A percentile compares a stretch with the other conserved stretches of the same genome.
Conservation (phyloP, 106 monocot genomes). For the Phalaenopsis aphrodite region DNA sequence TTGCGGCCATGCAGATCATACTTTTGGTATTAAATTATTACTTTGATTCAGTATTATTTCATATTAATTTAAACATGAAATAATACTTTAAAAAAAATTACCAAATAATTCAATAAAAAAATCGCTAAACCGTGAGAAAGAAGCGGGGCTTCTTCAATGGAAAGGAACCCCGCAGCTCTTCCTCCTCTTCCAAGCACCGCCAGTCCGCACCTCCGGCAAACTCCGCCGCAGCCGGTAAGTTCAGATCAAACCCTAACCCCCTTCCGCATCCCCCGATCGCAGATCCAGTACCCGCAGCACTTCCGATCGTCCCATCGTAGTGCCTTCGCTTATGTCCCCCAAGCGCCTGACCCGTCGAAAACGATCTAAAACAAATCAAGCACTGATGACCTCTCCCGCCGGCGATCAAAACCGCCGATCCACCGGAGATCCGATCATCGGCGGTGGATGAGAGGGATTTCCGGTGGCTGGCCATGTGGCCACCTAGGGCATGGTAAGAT, state of each 20-base stretch:
- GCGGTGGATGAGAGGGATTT: neutral
- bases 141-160: neutral
- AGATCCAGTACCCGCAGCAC: constrained; percentile 1
- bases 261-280: constrained; percentile 2
- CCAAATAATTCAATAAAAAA: no score
- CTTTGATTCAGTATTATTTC: no score
- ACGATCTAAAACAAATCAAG: neutral
- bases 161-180: neutral
- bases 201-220: neutral
- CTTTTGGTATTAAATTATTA: no score
- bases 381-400: constrained; percentile 2
- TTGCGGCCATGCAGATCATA: no score
- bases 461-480: constrained; percentile 60
- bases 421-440: constrained; percentile 9
- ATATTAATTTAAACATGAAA: no score
- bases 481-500: constrained; percentile 63
- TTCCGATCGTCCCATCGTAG: constrained; percentile 6
- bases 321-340: constrained; percentile 6
- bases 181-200: neutral
- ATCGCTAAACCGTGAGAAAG: neutral
- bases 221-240: neutral
- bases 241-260: neutral
- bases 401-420: constrained; percentile 3
- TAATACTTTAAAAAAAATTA: no score
- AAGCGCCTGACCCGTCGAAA: constrained; percentile 4